These are phyloP conservation scores for Colletotrichum abscissum DNA, from an alignment of 2,329 filamentous ascomycete species.

Conservation along the genomic window DNA sequence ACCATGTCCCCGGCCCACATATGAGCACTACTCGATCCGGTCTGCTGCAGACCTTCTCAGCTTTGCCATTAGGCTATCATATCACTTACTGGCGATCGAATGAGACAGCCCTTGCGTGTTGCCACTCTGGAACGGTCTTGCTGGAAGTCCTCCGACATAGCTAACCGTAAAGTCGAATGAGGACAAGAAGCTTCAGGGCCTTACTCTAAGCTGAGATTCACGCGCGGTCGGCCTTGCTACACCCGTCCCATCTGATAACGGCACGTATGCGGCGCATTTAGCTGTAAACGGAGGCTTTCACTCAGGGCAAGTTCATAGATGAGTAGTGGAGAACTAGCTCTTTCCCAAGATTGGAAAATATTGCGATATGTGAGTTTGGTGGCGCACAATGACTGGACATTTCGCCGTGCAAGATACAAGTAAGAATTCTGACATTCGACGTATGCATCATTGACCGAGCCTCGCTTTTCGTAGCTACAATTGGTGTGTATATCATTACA, in stretches of 20 bases:
- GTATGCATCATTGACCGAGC: constrained; percentile 33
- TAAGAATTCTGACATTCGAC: constrained; percentile 5
- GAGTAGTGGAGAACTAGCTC: not conserved
- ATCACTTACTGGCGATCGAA: not conserved
- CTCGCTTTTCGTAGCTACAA: constrained; percentile 29
- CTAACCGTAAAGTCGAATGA: not conserved
- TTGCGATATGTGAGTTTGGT: not conserved
- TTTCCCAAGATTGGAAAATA: not conserved
- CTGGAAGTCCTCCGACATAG: not conserved
- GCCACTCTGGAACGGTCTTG: not conserved
- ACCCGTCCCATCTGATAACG: not conserved
- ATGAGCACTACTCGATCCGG: not conserved
- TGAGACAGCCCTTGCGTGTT: not conserved
- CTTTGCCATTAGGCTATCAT: not conserved
- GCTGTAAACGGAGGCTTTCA: not conserved
- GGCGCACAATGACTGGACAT: too few species aligned
- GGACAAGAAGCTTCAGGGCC: not conserved
- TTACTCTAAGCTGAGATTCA: not conserved
- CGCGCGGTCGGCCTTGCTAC: not conserved
- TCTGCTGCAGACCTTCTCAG: not conserved
- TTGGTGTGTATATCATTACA: constrained; percentile 35
- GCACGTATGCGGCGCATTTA: not conserved
- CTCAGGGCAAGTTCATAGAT: not conserved
- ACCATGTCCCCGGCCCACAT: too few species aligned
- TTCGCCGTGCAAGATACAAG: not conserved